Conservation (phyloP, 176 grass and related monocot genomes). For the Melocanna baccifera region DNA sequence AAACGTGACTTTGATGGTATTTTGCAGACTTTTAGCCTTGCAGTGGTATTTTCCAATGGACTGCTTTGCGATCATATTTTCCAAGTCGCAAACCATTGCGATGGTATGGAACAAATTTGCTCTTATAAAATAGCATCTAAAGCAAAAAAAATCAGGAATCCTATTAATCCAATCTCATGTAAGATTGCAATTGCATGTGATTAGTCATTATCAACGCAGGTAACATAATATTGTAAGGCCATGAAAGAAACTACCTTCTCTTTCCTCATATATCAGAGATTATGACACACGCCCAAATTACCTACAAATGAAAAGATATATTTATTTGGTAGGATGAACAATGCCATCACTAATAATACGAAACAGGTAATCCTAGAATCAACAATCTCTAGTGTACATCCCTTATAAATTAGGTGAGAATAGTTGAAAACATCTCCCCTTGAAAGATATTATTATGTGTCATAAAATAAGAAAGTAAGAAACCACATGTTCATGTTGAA, state of each 20-base stretch:
- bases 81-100: too few species aligned
- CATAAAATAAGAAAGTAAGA: slow-evolving; percentile 4
- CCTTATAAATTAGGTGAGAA: slow-evolving; percentile 22
- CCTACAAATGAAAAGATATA: slow-evolving; percentile 99
- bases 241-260: slow-evolving; percentile 96
- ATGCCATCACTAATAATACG: slow-evolving; percentile 75
- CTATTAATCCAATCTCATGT: slow-evolving; percentile 31
- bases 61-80: too few species aligned
- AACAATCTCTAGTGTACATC: slow-evolving; percentile 25
- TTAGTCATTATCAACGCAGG: slow-evolving; percentile 36
- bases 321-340: slow-evolving; percentile 95
- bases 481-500: background rate
- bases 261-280: slow-evolving; percentile 96
- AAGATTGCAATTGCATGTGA: slow-evolving; percentile 21
- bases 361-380: slow-evolving; percentile 80
- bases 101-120: too few species aligned
- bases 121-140: background rate
- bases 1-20: too few species aligned
- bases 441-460: background rate
- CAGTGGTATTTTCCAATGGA: too few species aligned
- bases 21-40: too few species aligned
- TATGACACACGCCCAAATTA: slow-evolving; percentile 86
- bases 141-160: slow-evolving; percentile 10
- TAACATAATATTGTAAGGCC: slow-evolving; percentile 63
- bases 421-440: slow-evolving; percentile 5